Conservation (phyloP, 495 filamentous ascomycete genomes). For the Xylaria intraflava region DNA sequence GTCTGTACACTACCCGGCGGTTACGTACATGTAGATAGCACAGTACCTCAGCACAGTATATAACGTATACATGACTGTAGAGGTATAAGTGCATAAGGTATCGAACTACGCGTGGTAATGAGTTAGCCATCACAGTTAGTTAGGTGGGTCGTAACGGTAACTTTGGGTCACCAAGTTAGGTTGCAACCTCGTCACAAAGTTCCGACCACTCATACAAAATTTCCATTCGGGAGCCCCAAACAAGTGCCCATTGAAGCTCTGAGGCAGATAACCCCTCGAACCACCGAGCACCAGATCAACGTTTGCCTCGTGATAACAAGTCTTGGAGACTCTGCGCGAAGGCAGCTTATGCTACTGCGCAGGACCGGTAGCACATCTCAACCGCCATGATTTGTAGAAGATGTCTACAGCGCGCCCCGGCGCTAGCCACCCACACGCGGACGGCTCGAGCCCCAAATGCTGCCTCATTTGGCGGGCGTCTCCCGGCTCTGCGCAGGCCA, state of each 20-base stretch:
- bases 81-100: too few relatives aligned
- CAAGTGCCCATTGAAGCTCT: neutral
- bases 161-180: too few relatives aligned
- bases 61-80: too few relatives aligned
- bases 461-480: constrained; percentile 1
- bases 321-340: neutral
- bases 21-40: too few relatives aligned
- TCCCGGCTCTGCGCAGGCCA: constrained; percentile 11
- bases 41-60: too few relatives aligned
- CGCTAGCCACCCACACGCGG: constrained; percentile 18
- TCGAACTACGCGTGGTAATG: too few relatives aligned
- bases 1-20: too few relatives aligned
- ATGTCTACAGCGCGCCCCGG: constrained; percentile 36
- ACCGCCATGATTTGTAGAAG: constrained; percentile 42
- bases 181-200: constrained; percentile 18
- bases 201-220: constrained; percentile 37
- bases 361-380: neutral
- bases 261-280: neutral
- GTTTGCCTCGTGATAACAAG: neutral
- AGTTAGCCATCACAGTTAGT: too few relatives aligned
- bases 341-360: neutral
- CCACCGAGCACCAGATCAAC: neutral
- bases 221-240: constrained; percentile 29
- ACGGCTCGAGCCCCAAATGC: constrained; percentile 10
- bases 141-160: too few relatives aligned